Conservation (phyloP, 73 alveolate genomes). For the Diophrys appendiculata region DNA sequence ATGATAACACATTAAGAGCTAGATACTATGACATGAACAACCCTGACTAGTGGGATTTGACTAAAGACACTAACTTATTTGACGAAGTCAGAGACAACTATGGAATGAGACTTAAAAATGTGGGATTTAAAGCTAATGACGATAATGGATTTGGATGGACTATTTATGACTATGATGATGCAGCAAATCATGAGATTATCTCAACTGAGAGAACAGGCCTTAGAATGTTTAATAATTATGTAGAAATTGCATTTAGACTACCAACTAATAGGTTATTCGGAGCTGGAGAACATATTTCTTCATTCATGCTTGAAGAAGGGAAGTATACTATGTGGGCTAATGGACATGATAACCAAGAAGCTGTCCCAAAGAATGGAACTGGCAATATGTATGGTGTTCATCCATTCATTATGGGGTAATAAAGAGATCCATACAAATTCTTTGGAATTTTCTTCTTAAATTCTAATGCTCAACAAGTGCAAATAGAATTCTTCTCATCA, state of each 20-base stretch:
- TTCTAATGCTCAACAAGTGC: conserved; percentile 60
- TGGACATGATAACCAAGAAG: conserved; percentile 30
- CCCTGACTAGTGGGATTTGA: no score
- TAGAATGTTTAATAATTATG: conserved; percentile 15
- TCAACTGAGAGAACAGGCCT: conserved; percentile 15
- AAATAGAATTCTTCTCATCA: not conserved
- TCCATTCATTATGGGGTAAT: conserved; percentile 70
- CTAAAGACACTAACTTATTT: no score
- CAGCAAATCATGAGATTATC: not conserved
- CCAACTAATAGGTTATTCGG: conserved; percentile 60
- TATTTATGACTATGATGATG: conserved; percentile 18
- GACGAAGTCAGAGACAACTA: no score
- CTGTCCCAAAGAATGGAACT: conserved; percentile 65
- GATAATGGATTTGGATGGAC: conserved; percentile 20
- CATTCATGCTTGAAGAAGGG: conserved; percentile 37
- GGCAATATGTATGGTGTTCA: conserved; percentile 73
- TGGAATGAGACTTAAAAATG: conserved; percentile 39
- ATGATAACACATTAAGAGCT: no score
- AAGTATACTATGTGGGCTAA: conserved; percentile 68
- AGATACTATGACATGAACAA: no score
- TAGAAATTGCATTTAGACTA: conserved; percentile 68
- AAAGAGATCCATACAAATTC: conserved; percentile 41
- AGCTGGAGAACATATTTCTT: conserved; percentile 61
- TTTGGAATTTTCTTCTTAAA: conserved; percentile 73
- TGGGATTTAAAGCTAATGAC: conserved; percentile 6